Evolutionary conservation across 202 grass and related monocot genomes (phyloP).

Genomic region (Hordeum pubiflorum): DNA sequence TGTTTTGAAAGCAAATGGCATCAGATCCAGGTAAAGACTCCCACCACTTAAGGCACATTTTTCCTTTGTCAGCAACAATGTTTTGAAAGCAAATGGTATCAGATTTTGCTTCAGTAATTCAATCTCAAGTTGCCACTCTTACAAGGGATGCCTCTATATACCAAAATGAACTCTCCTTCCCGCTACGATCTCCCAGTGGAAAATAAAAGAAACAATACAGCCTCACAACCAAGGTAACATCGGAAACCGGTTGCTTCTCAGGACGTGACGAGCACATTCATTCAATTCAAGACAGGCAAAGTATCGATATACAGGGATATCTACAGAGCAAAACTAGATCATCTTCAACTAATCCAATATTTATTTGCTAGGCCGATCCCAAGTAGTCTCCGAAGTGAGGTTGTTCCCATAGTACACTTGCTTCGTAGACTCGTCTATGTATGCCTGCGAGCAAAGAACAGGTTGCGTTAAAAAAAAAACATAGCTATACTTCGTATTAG

Average conservation of each 20-base stretch:
- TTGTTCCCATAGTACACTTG: constrained; percentile 86
- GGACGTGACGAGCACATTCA: neutral
- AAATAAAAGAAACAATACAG: neutral
- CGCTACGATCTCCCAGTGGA: neutral
- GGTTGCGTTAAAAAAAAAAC: neutral
- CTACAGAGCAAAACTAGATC: constrained; percentile 29
- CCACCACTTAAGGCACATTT: neutral
- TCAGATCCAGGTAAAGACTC: neutral
- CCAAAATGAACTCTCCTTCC: neutral
- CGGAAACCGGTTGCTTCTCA: neutral
- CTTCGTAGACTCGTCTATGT: constrained; percentile 73
- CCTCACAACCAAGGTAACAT: neutral
- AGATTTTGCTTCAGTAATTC: neutral
- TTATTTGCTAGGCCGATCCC: constrained; percentile 55
- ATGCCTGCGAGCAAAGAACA: constrained; percentile 41
- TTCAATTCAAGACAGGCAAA: neutral
- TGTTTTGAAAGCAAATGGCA: neutral
- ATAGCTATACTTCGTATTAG: neutral
- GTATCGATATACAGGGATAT: neutral
- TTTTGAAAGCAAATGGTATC: too few relatives aligned
- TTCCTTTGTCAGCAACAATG: neutral
- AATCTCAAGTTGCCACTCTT: neutral
- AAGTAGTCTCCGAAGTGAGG: constrained; percentile 70
- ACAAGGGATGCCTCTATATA: neutral
- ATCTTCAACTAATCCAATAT: neutral